phyloP scores from a whole-genome alignment of 495 filamentous ascomycete species.

The Glarea lozoyensis region DNA sequence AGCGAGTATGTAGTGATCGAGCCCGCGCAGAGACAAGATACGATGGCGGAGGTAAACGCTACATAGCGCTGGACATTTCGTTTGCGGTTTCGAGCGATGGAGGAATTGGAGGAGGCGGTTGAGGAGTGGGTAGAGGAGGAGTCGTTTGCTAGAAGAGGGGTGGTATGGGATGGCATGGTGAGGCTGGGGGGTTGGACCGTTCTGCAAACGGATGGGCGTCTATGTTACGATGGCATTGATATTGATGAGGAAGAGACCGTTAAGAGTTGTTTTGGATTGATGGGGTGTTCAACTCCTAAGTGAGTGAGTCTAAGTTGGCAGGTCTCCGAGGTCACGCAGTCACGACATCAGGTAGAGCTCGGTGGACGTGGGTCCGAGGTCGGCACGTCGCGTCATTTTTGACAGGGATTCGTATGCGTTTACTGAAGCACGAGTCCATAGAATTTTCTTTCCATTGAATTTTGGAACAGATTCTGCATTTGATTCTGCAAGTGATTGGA shows the following conservation, averaged over 20 bases:
- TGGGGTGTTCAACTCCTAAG: too few species aligned
- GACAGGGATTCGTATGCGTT: too few species aligned
- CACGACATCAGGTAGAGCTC: too few species aligned
- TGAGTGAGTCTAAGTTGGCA: too few species aligned
- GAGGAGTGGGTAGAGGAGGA: conserved; percentile 4
- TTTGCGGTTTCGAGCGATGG: conserved; percentile 3
- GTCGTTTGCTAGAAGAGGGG: conserved; percentile 16
- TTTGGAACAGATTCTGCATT: too few species aligned
- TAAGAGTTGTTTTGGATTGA: too few species aligned
- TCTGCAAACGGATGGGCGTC: neutral
- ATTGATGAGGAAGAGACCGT: neutral
- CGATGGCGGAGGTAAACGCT: conserved; percentile 18
- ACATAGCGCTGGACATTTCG: conserved; percentile 17
- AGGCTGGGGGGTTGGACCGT: neutral
- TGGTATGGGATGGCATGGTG: conserved; percentile 14
- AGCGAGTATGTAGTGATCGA: conserved; percentile 83
- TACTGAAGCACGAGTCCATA: too few species aligned
- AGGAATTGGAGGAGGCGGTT: conserved; percentile 9
- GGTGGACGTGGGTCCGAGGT: too few species aligned
- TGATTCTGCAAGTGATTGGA: too few species aligned
- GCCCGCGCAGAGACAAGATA: conserved; percentile 61
- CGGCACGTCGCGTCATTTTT: too few species aligned
- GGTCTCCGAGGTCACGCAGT: too few species aligned
- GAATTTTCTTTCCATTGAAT: too few species aligned
- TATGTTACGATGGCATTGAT: conserved; percentile 1